phyloP scores from a whole-genome alignment of 352 stramenopile species.

The Globisporangium nagaii region DNA sequence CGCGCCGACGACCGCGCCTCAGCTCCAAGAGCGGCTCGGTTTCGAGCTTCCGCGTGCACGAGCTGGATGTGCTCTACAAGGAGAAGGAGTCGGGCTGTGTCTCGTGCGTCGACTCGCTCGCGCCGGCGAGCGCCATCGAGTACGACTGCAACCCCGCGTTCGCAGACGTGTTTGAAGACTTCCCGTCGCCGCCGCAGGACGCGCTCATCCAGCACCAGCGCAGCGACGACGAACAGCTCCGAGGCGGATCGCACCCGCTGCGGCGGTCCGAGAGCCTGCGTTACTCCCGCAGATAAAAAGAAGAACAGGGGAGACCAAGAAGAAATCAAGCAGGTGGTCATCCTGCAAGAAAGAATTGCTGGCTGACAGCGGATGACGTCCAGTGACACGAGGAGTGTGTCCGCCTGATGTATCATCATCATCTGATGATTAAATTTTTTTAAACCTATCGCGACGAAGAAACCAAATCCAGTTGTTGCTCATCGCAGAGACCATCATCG shows the following conservation, averaged over 20 bases:
- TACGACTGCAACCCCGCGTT: slow-evolving; percentile 31
- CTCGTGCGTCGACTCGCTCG: background rate
- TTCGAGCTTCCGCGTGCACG: slow-evolving; percentile 50
- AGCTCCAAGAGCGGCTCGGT: slow-evolving; percentile 27
- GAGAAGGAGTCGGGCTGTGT: slow-evolving; percentile 16
- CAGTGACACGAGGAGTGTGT: no score
- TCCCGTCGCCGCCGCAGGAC: slow-evolving; percentile 36
- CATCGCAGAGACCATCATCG: no score
- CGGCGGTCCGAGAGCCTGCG: slow-evolving; percentile 31
- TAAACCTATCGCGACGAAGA: no score
- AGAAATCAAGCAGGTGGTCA: background rate
- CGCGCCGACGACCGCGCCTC: slow-evolving; percentile 18
- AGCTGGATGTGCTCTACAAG: slow-evolving; percentile 46
- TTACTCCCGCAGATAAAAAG: slow-evolving; percentile 14
- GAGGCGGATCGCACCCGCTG: slow-evolving; percentile 11
- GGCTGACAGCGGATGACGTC: no score
- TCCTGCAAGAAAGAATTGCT: no score
- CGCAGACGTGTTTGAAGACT: slow-evolving; percentile 57
- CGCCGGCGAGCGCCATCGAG: slow-evolving; percentile 10
- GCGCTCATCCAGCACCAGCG: slow-evolving; percentile 52
- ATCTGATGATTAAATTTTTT: no score
- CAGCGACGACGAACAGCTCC: slow-evolving; percentile 13
- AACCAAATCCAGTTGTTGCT: no score
- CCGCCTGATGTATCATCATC: no score
- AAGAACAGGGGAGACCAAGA: background rate